Evolutionary conservation across 768 basidiomycete genomes (phyloP), one percentile per base, ranked within the genome.

Genomic region (Lentinula raphanica): DNA sequence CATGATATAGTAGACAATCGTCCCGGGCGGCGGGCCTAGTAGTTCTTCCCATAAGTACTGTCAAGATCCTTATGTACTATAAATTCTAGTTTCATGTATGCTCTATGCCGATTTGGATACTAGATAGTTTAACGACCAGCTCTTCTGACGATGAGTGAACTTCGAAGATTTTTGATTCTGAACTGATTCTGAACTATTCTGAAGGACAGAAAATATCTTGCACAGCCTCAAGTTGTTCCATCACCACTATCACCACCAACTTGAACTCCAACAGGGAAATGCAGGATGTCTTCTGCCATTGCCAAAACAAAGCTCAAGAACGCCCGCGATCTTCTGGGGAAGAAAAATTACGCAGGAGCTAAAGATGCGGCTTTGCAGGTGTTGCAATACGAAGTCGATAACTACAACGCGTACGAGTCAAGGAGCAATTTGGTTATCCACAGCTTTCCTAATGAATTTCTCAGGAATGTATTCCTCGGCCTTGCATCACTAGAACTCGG

Each of bases 381-480:
- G 8, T 72, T 92, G 17, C 84, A 86, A 36, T 85, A 84, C 62
- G 94, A 97, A 58, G 79, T 87, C 1, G 81, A 84, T 42, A 94
- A 93, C 66, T 96, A 96, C 67, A 86, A 89, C 66, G 94, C 91
- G 93, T 95, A 68, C 66, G 88, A 79, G 21, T 12, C 3, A n/a
- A 3, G 23, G 15, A 36, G 44, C 46, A 28, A 42, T n/a, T n/a
- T n/a, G n/a, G n/a, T n/a, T 42, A 46, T 21, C 32, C 36, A 35
- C 6, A 17, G 15, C 31, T 17, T 17, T 19, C 21, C 32, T 36
- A 27, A 65, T 46, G 32, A 23, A 60, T 21, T 51, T 15, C 17
- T 29, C 68, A 98, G 95, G 4, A 82, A 89, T 68, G 88, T 97
- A 23, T 97, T 94, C 67, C 79, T 92, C 27, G 94, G 87, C 2